Evolutionary conservation across 2,329 filamentous ascomycete species (phyloP).

Genomic region (Cytospora leucostoma): DNA sequence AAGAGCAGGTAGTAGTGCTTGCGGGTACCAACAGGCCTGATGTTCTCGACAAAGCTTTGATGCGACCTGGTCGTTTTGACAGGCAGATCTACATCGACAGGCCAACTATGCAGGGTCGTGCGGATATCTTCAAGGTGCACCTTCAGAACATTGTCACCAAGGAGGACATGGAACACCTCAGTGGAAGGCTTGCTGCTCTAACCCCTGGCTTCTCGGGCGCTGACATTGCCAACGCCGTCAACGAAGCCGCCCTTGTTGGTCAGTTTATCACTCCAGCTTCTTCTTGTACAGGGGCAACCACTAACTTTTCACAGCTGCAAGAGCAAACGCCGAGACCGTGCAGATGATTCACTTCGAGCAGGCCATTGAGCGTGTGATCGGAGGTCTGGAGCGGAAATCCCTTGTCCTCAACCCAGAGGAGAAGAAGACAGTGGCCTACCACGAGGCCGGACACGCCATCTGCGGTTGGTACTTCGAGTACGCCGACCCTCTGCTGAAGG

Average conservation of each 20-base stretch:
- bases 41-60: constrained; percentile 89
- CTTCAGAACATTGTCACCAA: constrained; percentile 91
- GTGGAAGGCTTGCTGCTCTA: constrained; percentile 84
- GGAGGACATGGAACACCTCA: constrained; percentile 84
- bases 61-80: constrained; percentile 96
- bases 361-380: constrained; percentile 95
- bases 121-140: constrained; percentile 95
- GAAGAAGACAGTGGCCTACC: constrained; percentile 64
- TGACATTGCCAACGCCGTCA: constrained; percentile 97
- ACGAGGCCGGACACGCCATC: constrained; percentile 93
- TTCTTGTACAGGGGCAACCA: not conserved
- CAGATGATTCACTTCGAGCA: constrained; percentile 92
- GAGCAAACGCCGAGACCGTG: constrained; percentile 77
- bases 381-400: constrained; percentile 95
- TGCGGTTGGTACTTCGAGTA: constrained; percentile 97
- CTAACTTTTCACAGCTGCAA: constrained; percentile 63
- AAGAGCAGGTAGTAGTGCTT: constrained; percentile 93
- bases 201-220: constrained; percentile 97
- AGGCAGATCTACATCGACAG: constrained; percentile 93
- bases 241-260: constrained; percentile 96
- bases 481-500: constrained; percentile 96
- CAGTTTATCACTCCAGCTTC: constrained; percentile 41
- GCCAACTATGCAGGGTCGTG: constrained; percentile 94
- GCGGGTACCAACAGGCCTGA: constrained; percentile 96
- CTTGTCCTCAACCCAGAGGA: constrained; percentile 90